Base-by-base conservation (phyloP, 441 rosid genomes). In the Erodium chrysanthum region DNA sequence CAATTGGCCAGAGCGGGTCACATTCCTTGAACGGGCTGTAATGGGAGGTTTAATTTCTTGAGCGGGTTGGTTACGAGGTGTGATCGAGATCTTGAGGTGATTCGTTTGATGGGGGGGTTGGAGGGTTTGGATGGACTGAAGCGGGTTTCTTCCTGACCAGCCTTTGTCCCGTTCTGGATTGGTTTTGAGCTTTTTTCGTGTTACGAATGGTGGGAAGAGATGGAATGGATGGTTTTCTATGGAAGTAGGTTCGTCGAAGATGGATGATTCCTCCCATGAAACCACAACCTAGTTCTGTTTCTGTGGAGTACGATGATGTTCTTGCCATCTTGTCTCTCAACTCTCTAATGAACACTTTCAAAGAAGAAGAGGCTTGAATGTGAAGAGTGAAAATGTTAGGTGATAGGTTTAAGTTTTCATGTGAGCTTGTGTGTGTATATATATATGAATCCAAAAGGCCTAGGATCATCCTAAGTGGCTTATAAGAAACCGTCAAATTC, bases 401-500 rank as follows among this genome's bases (percentile, higher is more conserved):
- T 65, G 67, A 78, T 76, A 73, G 75, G 74, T 64, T 27, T 50
- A 42, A 59, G 66, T 74, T 31, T n/a, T 65, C 9, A 64, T n/a
- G n/a, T n/a, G n/a, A n/a, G n/a, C n/a, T n/a, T 60, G 37, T 71
- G 20, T 59, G 70, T 67, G 68, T 76, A 75, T 75, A 69, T 65
- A 77, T 18, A n/a, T n/a, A n/a, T n/a, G 66, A 73, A 74, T 77
- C 69, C 62, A 46, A 64, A 48, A 75, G 74, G 71, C 83, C 64
- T 66, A 15, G 52, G n/a, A n/a, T n/a, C n/a, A 70, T 75, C 70
- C 70, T 66, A 70, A 81, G 91, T 84, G 86, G 84, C 84, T 86
- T 86, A 73, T 81, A 86, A 84, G 95, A 80, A 82, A 88, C 82
- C 73, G n/a, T n/a, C n/a, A n/a, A n/a, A n/a, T n/a, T n/a, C n/a